Evolutionary conservation across 768 basidiomycete genomes (phyloP).

Genomic region (Plicaturopsis crispa): DNA sequence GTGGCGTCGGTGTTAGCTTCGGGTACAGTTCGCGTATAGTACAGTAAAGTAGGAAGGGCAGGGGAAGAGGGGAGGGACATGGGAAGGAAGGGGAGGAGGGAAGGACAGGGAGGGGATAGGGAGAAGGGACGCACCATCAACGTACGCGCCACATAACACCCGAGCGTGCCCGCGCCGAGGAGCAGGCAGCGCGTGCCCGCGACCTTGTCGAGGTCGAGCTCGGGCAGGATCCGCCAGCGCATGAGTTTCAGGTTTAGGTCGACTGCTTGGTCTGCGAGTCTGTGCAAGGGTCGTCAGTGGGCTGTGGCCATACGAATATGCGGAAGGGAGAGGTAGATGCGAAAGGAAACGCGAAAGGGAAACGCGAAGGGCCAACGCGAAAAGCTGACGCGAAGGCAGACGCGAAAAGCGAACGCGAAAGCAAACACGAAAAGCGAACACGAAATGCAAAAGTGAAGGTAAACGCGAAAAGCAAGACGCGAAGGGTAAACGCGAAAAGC

Average conservation of each 20-base stretch:
- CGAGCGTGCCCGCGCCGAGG: constrained; percentile 92
- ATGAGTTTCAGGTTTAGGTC: constrained; percentile 96
- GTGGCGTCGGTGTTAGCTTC: neutral
- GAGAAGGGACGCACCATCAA: constrained; percentile 62
- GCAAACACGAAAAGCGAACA: too few relatives aligned
- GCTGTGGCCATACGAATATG: neutral
- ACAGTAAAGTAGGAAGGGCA: neutral
- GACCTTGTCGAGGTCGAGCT: constrained; percentile 83
- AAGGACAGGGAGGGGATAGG: neutral
- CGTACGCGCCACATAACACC: constrained; percentile 90
- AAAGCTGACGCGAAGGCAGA: too few relatives aligned
- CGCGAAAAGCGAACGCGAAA: too few relatives aligned
- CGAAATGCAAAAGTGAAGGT: neutral
- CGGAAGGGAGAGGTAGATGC: neutral
- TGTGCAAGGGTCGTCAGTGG: constrained; percentile 17
- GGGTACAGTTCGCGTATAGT: neutral
- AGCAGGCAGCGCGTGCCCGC: constrained; percentile 74
- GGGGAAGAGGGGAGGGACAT: too few relatives aligned
- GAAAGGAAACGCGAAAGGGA: neutral
- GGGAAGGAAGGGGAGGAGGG: neutral
- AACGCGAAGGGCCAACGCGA: neutral
- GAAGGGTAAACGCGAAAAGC: too few relatives aligned
- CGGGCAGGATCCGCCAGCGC: constrained; percentile 93
- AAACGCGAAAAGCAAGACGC: too few relatives aligned
- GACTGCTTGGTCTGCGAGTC: constrained; percentile 94